Evolutionary conservation across 2,329 filamentous ascomycete species (phyloP), one percentile per base, ranked within the genome.

Genomic region (Achaetomium macrosporum): DNA sequence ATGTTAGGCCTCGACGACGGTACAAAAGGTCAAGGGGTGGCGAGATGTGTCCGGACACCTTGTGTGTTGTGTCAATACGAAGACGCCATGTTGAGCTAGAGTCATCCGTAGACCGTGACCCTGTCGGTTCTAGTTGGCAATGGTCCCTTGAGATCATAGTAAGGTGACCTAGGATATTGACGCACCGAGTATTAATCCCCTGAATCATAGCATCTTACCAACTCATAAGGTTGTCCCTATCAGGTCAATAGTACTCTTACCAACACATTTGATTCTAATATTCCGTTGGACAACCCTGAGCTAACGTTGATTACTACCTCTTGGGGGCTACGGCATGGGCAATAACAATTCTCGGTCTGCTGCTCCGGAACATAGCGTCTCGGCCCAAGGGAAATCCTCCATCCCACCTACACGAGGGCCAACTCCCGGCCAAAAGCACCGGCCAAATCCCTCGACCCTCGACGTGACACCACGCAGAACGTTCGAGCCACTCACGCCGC

Each of bases 21-120:
- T 13, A 31, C 6, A 3, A 36, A 42, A 15, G 16, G 10, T 13
- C 7, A 4, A 9, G 10, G 36, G 16, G 25, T 40, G 17, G 10
- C 29, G 1, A 19, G 6, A 15, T 8, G 5, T 40, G 8, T 33
- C 29, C 5, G 8, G 5, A 36, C n/a, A 16, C 25, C 25, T 25
- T 29, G 8, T 41, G n/a, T 42, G 40, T 15, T 53, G 50, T 45
- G 19, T 45, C 51, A 53, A 53, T 53, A 12, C 45, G 19, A 41
- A 20, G 17, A 11, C 9, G 41, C 29, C 46, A 49, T 49, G 46
- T 45, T 2, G 15, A 39, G 2, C 9, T 4, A 47, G 19, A 31
- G 33, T 43, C 13, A 20, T 11, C 25, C 25, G 7, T 25, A 7
- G 25, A 4, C 25, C 25, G n/a, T n/a, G n/a, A 25, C 4, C 7